Base-by-base conservation (phyloP, 1,139 yeast genomes). In the Lodderomyces metapsilosis region DNA sequence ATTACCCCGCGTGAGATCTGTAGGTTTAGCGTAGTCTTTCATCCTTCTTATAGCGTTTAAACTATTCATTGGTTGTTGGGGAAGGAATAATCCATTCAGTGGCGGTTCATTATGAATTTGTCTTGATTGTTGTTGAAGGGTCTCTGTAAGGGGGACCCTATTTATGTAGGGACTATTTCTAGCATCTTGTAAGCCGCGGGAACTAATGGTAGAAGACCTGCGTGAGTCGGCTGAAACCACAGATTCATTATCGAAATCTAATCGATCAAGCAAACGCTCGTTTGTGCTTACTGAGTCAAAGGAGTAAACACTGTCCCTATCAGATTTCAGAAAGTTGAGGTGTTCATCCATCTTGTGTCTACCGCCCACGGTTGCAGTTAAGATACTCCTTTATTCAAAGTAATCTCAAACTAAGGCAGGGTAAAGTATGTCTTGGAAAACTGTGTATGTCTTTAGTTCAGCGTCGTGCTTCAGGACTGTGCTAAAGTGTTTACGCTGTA, bases 271-370 rank as follows among this genome's bases (percentile, higher is more conserved):
- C 25, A 72, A 56, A 36, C 76, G 51, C 5, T 75, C 76, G 45
- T 57, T 67, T 25, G 77, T 71, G 42, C 72, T 62, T 6, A 71
- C 74, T 3, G 76, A 70, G 38, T 71, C 77, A 44, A 71, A 72
- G 10, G 76, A 69, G 50, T 69, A 71, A 15, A 72, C 52, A 42
- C 53, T 50, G 33, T 48, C 53, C 20, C 50, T 42, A 33, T 50
- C 52, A n/a, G 30, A 23, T 8, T 17, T 24, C 30, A 35, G 21
- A 18, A 22, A 15, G 13, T 20, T 34, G 15, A 21, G 11, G 5
- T 22, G 36, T 20, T 33, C 36, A 33, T 21, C n/a, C 36, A 33
- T 33, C 3, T 5, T 28, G 32, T 13, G n/a, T 3, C n/a, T 12
- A 20, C 5, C 5, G 22, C 22, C 8, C 22, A 20, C 22, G 5